These are phyloP conservation scores for Phialophora chinensis DNA, from an alignment of 2,329 filamentous ascomycete genomes.

Conservation along the genomic window DNA sequence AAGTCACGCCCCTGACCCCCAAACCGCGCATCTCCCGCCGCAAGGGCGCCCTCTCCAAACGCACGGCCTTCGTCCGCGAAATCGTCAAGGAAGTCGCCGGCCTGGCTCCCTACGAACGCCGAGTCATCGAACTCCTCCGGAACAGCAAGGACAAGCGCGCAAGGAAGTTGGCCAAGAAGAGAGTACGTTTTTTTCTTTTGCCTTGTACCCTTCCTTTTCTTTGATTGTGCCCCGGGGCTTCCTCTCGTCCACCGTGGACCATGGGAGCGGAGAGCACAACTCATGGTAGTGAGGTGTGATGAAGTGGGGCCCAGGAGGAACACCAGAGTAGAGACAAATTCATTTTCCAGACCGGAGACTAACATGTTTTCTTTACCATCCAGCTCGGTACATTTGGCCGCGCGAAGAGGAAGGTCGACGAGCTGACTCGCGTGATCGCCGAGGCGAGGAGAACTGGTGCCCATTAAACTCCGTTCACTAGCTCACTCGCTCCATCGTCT, in stretches of 20 bases:
- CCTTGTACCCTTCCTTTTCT: not conserved
- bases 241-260: too few relatives aligned
- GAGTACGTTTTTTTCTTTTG: conserved; percentile 48
- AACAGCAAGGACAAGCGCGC: conserved; percentile 81
- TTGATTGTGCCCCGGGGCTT: too few relatives aligned
- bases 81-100: conserved; percentile 98
- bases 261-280: too few relatives aligned
- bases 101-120: conserved; percentile 94
- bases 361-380: conserved; percentile 28
- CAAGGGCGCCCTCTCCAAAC: conserved; percentile 97
- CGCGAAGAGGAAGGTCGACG: conserved; percentile 99
- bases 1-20: conserved; percentile 78
- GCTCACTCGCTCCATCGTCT: too few relatives aligned
- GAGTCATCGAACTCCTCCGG: conserved; percentile 97
- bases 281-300: not conserved
- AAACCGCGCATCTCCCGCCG: conserved; percentile 81
- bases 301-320: not conserved
- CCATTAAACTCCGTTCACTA: conserved; percentile 22
- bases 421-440: conserved; percentile 96
- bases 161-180: conserved; percentile 42
- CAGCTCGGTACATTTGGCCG: conserved; percentile 98
- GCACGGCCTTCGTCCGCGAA: conserved; percentile 94
- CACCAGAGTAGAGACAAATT: not conserved
- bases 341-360: conserved; percentile 30
- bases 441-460: conserved; percentile 79